Conservation (phyloP, 495 filamentous ascomycete species). For the Darksidea phi region DNA sequence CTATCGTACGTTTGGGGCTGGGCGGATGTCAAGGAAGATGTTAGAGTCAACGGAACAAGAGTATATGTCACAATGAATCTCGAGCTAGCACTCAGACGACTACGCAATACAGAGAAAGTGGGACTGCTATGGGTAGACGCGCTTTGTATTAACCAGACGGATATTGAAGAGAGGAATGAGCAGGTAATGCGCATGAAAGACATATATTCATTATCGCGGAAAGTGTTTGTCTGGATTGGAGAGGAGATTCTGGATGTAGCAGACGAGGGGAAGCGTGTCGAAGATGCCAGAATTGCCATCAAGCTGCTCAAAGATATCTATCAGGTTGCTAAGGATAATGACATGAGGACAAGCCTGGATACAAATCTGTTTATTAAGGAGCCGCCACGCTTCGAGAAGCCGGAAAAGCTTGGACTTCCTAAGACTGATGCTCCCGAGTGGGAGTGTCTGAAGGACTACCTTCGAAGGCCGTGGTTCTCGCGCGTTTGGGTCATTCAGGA, state of each 20-base stretch:
- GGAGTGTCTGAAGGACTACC: neutral
- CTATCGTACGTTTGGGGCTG: too few species aligned
- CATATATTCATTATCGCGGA: neutral
- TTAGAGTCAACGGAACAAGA: too few species aligned
- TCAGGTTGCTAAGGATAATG: too few species aligned
- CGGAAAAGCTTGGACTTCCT: neutral
- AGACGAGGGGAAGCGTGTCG: neutral
- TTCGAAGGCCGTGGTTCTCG: neutral
- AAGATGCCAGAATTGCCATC: neutral
- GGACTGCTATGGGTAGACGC: neutral
- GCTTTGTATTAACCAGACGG: neutral
- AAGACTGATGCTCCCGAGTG: neutral
- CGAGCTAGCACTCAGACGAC: neutral
- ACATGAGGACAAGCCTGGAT: too few species aligned
- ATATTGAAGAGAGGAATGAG: neutral
- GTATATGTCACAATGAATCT: neutral
- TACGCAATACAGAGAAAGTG: neutral
- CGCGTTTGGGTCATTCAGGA: neutral
- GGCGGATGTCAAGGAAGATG: too few species aligned
- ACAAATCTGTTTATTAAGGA: too few species aligned
- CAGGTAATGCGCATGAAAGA: neutral
- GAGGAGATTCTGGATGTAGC: neutral
- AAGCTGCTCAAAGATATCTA: too few species aligned
- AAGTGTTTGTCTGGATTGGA: neutral
- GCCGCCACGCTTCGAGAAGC: neutral